Base-by-base conservation (phyloP, 2,329 filamentous ascomycete genomes). In the Amesomyces nigricolor region DNA sequence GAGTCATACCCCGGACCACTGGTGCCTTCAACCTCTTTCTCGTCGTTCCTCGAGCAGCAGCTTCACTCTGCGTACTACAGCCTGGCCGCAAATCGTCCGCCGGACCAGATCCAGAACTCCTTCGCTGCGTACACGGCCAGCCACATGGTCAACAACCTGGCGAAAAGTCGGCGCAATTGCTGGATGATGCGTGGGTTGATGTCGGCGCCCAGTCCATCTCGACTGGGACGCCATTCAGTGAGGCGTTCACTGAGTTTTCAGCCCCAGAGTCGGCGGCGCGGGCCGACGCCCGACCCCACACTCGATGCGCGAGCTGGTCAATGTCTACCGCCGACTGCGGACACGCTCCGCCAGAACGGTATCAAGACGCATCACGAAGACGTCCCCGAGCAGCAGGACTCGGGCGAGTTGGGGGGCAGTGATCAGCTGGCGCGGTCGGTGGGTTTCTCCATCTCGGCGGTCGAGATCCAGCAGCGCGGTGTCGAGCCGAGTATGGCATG, bases 401-500 rank as follows among this genome's bases (percentile, higher is more conserved):
- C 66, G 14, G 73, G 77, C 48, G 75, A 81, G 54, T 68, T 86
- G 5, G 73, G 71, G 53, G 72, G 70, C 19, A 80, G 79, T 55
- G 84, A 88, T 63, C 78, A 79, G 1, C 70, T 91, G 10, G 80
- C 84, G 13, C 78, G 78, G 56, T 76, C 83, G 1, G 83, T 96
- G 13, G 92, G 89, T 2, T 90, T 85, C 67, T 92, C 91, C 0
- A 91, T 99, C 56, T 86, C 91, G 8, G 85, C 91, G 0, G 85
- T 89, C 4, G 94, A 99, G 72, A 96, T 97, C 61, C 86, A 91
- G 60, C 91, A 96, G 68, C 87, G 94, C 63, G 94, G 94, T 6
- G 77, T 90, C 3, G 87, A 89, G 83, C 85, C 19, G 82, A 87
- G 61, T 80, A 82, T 46, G 86, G 88, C 52, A 78, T 83, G 69